Evolutionary conservation across 257 asterid species (phyloP), one percentile per base, ranked within the genome.

Genomic region (Solanum verrucosum): DNA sequence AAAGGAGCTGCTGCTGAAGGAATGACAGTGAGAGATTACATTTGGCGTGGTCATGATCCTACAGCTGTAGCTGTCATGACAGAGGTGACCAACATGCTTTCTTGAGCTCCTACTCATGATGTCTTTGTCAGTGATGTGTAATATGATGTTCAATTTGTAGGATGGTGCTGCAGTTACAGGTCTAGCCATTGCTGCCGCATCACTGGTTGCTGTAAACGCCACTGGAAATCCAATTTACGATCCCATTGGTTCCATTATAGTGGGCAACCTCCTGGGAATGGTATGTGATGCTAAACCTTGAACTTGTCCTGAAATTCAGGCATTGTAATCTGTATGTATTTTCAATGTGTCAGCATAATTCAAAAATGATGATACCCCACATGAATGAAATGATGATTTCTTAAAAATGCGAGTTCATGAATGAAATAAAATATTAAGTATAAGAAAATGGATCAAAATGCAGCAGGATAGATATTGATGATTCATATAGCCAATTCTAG

Each of bases 61-160:
- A 97, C 99, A n/a, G 90, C 99, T 87, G 99, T 97, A 89, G 99
- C 99, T 75, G 99, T 97, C 89, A 97, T 97, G 99, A 96, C 99
- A 88, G 99, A 97, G 99, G 99, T 97, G 87, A 90, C 89, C 29
- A 27, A 87, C 88, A 52, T 70, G 88, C 40, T 38, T 44, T 87
- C 84, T 88, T 90, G 83, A 89, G 82, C 68, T 42, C 90, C 86
- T 46, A 31, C 44, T 49, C 44, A 31, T 82, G 37, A 18, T 82
- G 44, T 46, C 70, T 82, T 82, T 49, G 86, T 82, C 86, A 31
- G 70, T 82, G 86, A 82, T 82, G 42, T 82, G 44, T 82, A 82
- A 82, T 82, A 16, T 71, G 38, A 87, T 21, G n/a, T 63, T 49
- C 87, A 75, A 74, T 77, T 85, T 92, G 93, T 93, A 97, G 99